Evolutionary conservation across 2,329 filamentous ascomycete species (phyloP), one percentile per base, ranked within the genome.

Genomic region (Fusarium cyanostomum): DNA sequence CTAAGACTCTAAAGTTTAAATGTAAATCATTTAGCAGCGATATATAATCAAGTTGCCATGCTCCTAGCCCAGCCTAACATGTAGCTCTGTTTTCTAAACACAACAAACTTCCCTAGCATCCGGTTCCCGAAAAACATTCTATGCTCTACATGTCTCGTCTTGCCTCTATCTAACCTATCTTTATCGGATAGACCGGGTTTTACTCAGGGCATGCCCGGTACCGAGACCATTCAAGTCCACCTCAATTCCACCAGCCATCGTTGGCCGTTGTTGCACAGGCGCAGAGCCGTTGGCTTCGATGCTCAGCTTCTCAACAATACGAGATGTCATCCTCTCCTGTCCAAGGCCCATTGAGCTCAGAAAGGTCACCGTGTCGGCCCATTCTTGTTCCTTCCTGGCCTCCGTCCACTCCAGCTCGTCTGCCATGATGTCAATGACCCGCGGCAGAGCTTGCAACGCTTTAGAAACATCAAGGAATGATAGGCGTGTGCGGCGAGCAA

Each of bases 381-480:
- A 81, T 71, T 80, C 78, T 0, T 68, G 60, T 18, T 87, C 80
- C 76, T 87, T 87, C 56, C 89, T 80, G 53, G 80, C 80, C 48
- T 76, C 76, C 67, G 80, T 82, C 89, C 89, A 92, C 44, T 82
- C 77, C 43, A 92, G 79, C 76, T 92, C 89, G 62, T 88, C 86
- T 26, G 78, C 84, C 87, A 92, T 91, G 46, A 92, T 75, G 70
- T 92, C 89, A 64, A 92, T 90, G 52, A 92, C 86, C 16, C 77
- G 79, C 8, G 90, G 89, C 15, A 92, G 82, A 2, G 89, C 85
- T 71, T 89, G 85, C 10, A 92, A 82, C 0, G 89, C 87, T 24
- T 87, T 87, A 72, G 91, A 85, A 2, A 89, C 89, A 74, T 92
- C 91, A 62, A 92, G 78, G 79, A 92, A 92, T n/a, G 90, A 88